phyloP scores from a whole-genome alignment of 495 filamentous ascomycete genomes.

The Ramalina peruviana region DNA sequence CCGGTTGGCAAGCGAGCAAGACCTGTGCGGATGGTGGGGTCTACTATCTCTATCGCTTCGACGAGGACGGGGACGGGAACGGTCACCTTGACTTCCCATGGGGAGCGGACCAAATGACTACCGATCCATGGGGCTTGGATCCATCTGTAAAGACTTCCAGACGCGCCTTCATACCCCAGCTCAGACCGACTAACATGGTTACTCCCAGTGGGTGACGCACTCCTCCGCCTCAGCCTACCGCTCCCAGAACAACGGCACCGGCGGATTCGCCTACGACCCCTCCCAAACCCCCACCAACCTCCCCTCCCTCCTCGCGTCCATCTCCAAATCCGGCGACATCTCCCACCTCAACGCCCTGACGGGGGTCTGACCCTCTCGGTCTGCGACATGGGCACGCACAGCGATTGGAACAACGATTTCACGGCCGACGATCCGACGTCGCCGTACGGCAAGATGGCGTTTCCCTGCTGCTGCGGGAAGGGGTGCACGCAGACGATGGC shows the following conservation, averaged over 20 bases:
- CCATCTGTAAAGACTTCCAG: no score
- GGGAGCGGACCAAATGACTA: not conserved
- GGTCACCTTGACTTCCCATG: not conserved
- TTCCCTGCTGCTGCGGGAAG: not conserved
- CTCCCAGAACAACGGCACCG: not conserved
- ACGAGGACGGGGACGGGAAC: not conserved
- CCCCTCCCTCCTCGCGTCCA: not conserved
- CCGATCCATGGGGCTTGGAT: no score
- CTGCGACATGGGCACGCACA: not conserved
- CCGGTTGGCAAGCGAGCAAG: not conserved
- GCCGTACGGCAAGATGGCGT: not conserved
- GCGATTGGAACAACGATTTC: not conserved
- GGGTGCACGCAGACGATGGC: not conserved
- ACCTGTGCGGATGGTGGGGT: constrained; percentile 1
- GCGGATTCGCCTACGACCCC: not conserved
- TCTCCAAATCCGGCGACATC: not conserved
- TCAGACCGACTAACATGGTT: not conserved
- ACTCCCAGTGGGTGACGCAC: not conserved
- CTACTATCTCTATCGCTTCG: constrained; percentile 3
- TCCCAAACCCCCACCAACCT: not conserved
- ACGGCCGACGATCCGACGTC: not conserved
- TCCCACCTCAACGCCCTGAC: no score
- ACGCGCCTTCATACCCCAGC: no score
- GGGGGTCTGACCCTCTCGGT: not conserved
- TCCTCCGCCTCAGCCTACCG: not conserved